phyloP scores from a whole-genome alignment of 1,284 basidiomycete genomes.

The Inonotus obliquus region DNA sequence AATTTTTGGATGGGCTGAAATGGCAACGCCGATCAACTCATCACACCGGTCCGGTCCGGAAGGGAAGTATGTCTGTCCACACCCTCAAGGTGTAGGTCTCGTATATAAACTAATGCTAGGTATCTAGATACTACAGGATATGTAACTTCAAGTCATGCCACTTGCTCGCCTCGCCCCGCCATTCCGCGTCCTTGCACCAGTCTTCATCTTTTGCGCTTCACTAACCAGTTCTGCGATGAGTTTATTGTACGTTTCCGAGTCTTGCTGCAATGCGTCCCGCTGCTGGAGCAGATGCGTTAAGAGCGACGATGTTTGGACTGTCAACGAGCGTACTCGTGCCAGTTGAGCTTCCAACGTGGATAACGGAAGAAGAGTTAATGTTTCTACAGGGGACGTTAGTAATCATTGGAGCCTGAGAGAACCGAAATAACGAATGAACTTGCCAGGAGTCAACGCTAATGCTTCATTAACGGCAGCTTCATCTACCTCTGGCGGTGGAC shows the following conservation, averaged over 20 bases:
- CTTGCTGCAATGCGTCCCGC: conserved; percentile 80
- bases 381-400: conserved; percentile 43
- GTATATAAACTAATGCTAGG: neutral
- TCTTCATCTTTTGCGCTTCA: conserved; percentile 76
- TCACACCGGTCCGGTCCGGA: too few species aligned
- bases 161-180: conserved; percentile 46
- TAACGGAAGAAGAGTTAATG: conserved; percentile 65
- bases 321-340: conserved; percentile 61
- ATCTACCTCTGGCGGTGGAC: conserved; percentile 70
- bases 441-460: conserved; percentile 67
- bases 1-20: conserved; percentile 9
- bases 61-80: neutral
- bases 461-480: conserved; percentile 57
- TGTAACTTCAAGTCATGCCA: conserved; percentile 33
- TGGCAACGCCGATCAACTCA: conserved; percentile 4
- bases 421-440: conserved; percentile 22
- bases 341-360: conserved; percentile 61
- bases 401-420: conserved; percentile 11
- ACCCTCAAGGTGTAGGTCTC: neutral
- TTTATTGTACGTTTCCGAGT: conserved; percentile 81
- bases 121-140: conserved; percentile 1
- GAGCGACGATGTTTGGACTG: conserved; percentile 65
- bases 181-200: conserved; percentile 37
- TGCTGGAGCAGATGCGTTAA: conserved; percentile 79
- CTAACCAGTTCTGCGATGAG: conserved; percentile 78